These are phyloP conservation scores for Xylaria intraflava DNA, from an alignment of 495 filamentous ascomycete genomes.

Conservation along the genomic window DNA sequence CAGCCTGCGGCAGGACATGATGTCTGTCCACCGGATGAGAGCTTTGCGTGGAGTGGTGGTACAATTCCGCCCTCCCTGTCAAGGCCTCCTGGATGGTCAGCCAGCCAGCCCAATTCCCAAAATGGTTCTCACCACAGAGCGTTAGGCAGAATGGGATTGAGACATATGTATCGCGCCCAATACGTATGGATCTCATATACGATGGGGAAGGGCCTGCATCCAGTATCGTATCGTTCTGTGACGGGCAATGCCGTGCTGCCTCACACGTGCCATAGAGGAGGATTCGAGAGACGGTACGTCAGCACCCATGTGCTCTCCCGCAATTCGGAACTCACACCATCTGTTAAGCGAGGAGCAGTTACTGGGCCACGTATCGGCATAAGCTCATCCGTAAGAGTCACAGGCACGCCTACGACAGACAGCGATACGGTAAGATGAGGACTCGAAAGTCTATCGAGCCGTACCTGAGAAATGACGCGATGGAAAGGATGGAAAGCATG, in stretches of 20 bases:
- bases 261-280: not conserved
- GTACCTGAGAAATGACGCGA: not conserved
- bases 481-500: too few relatives aligned
- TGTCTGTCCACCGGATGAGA: not conserved
- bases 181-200: not conserved
- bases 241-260: constrained; percentile 2
- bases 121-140: not conserved
- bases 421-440: too few relatives aligned
- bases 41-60: not conserved
- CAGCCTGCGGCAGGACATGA: not conserved
- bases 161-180: not conserved
- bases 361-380: not conserved
- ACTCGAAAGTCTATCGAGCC: not conserved
- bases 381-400: not conserved
- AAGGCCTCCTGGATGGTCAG: not conserved
- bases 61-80: not conserved
- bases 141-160: constrained; percentile 2
- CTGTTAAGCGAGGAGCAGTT: not conserved
- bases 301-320: not conserved
- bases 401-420: not conserved
- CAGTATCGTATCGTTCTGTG: not conserved
- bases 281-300: not conserved
- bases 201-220: not conserved
- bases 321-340: not conserved
- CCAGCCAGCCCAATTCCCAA: not conserved